A percentile compares a stretch with the other conserved stretches of the same genome.
Evolutionary conservation across 768 basidiomycete species (phyloP).

Genomic region (Phanerochaete sordida): DNA sequence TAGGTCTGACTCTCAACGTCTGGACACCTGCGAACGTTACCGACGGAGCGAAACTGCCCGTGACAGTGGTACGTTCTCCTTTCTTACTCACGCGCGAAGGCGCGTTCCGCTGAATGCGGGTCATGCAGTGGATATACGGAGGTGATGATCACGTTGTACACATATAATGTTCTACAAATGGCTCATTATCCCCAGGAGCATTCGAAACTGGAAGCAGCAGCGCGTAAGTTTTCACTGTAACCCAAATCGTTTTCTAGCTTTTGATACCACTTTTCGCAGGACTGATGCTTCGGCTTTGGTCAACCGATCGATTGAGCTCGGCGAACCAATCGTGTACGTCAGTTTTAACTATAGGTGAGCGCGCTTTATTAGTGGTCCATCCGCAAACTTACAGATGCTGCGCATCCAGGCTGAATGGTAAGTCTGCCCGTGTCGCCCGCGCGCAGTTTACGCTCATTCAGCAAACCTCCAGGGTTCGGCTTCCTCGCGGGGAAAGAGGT

Average conservation of each 20-base stretch:
- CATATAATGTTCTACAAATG: too few species aligned
- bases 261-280: too few species aligned
- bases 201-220: not conserved
- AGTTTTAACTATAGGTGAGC: conserved; percentile 50
- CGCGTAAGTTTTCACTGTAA: too few species aligned
- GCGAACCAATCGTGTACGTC: conserved; percentile 47
- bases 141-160: too few species aligned
- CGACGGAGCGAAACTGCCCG: conserved; percentile 41
- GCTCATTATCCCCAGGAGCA: too few species aligned
- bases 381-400: not conserved
- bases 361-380: too few species aligned
- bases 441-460: too few species aligned
- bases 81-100: too few species aligned
- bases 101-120: not conserved
- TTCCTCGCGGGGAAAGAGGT: conserved; percentile 41
- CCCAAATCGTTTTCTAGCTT: too few species aligned
- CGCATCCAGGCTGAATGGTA: too few species aligned
- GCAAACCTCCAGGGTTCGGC: conserved; percentile 33
- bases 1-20: conserved; percentile 53
- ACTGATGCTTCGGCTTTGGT: conserved; percentile 16
- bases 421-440: too few species aligned
- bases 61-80: conserved; percentile 43
- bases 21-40: conserved; percentile 33
- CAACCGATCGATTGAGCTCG: conserved; percentile 38
- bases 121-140: conserved; percentile 55